Conservation (phyloP, 2,329 filamentous ascomycete species). For the Phialemonium atrogriseum region DNA sequence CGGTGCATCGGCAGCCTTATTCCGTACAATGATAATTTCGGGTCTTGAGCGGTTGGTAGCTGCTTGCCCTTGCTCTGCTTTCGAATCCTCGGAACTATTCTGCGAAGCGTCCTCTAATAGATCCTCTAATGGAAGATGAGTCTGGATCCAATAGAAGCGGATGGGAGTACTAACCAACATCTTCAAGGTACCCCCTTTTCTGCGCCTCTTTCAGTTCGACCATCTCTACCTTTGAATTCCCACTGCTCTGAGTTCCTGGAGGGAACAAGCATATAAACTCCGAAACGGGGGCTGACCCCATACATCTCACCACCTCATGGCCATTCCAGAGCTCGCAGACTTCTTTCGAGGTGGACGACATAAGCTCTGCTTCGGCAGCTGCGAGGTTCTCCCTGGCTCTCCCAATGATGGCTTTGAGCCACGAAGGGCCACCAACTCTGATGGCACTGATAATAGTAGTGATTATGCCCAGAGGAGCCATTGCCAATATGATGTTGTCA, state of each 20-base stretch:
- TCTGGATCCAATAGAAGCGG: too few relatives aligned
- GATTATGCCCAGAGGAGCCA: conserved; percentile 35
- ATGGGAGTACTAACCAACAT: too few relatives aligned
- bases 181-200: too few relatives aligned
- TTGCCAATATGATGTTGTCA: conserved; percentile 36
- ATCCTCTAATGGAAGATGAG: too few relatives aligned
- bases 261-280: too few relatives aligned
- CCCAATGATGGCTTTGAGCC: conserved; percentile 34
- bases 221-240: too few relatives aligned
- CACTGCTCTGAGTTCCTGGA: conserved; percentile 1
- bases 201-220: too few relatives aligned
- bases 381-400: conserved; percentile 32
- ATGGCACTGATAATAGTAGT: conserved; percentile 35
- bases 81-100: background rate
- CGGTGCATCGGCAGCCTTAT: conserved; percentile 7
- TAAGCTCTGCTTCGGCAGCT: conserved; percentile 30
- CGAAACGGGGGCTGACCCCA: too few relatives aligned
- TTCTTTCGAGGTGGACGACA: conserved; percentile 36
- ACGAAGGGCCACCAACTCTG: conserved; percentile 32
- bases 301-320: conserved; percentile 25
- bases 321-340: conserved; percentile 37
- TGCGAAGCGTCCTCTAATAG: background rate
- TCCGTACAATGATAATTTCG: conserved; percentile 6
- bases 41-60: too few relatives aligned
- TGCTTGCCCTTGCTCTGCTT: too few relatives aligned